Base-by-base conservation (phyloP, 345 rosid genomes). In the Geranium brycei region DNA sequence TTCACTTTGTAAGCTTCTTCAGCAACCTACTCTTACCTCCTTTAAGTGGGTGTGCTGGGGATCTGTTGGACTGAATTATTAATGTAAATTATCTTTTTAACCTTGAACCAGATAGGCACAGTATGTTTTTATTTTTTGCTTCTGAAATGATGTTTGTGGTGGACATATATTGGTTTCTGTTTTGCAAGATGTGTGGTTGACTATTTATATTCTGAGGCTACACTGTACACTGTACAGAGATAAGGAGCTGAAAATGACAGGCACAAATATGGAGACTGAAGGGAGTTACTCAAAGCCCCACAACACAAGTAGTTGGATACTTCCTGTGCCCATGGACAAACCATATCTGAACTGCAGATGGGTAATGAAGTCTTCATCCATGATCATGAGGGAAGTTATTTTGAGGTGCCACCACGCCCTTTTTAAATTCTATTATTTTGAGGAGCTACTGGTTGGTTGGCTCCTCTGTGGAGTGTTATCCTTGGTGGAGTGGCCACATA, bases 401-500 rank as follows among this genome's bases (percentile, higher is more conserved):
- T 40, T 69, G 59, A 65, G 57, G 56, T 61, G 66, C 65, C 31
- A 51, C 51, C 51, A 5, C 4, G 7, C 51, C 51, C 51, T 41
- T 41, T 41, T 31, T 65, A 56, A 28, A 61, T 32, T 56, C 40
- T 59, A 66, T 68, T 75, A 65, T 72, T 62, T 68, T 69, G 62
- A 40, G 68, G 75, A 64, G 51, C 61, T 65, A 66, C 53, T 70
- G 70, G 73, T 67, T 66, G 53, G 65, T 38, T 40, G 56, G 65
- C 63, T 57, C 51, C 69, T 67, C 66, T 76, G 65, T 47, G 66
- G 55, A 62, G 62, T 35, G 60, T 40, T 62, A 64, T 38, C 3
- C 32, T 28, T 71, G 65, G 74, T 73, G 73, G 80, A 69, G 68
- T 68, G 66, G 69, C 70, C 69, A 69, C 62, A 58, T 65, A 17